Evolutionary conservation across 202 grass and related monocot species (phyloP), one percentile per base, ranked within the genome.

Genomic region (Setaria italica): DNA sequence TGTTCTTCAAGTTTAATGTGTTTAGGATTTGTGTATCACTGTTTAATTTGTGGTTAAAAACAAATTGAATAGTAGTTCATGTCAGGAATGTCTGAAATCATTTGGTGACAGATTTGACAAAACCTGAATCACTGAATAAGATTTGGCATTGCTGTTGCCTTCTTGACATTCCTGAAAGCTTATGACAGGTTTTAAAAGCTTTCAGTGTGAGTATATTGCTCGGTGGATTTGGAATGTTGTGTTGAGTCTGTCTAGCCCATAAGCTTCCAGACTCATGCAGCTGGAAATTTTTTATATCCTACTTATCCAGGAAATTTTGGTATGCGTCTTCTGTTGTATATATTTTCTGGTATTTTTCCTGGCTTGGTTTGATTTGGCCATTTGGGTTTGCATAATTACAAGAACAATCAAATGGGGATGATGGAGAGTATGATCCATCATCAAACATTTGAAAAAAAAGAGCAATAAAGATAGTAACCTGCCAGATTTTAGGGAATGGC

Each of bases 21-120:
- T 74, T 60, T 82, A 78, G 79, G 30, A 14, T 47, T 71, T 59
- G 5, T 64, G 12, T 70, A 81, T 81, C 48, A 33, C 30, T 67
- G 55, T 70, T 86, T 49, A 30, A 41, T 41, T 41, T 41, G 39
- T 41, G 49, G 16, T 15, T 79, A 32, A 20, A 46, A 51, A 46
- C n/a, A 14, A 71, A 21, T 59, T 30, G 3, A 13, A 67, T 42
- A 39, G 37, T 43, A 34, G 15, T n/a, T 39, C 19, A 47, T 74
- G 29, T 37, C 46, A 63, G 35, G 4, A 74, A 84, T 74, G 37
- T 45, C 60, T 80, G 49, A 59, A 59, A 68, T 84, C 84, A 32
- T 85, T 68, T 50, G 42, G 32, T 37, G 30, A 9, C 10, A 2
- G 25, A 7, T 84, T 46, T 82, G 47, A 21, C 37, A 82, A 82